Base-by-base conservation (phyloP, 495 filamentous ascomycete species). In the Pseudoneurospora amorphoporcata region DNA sequence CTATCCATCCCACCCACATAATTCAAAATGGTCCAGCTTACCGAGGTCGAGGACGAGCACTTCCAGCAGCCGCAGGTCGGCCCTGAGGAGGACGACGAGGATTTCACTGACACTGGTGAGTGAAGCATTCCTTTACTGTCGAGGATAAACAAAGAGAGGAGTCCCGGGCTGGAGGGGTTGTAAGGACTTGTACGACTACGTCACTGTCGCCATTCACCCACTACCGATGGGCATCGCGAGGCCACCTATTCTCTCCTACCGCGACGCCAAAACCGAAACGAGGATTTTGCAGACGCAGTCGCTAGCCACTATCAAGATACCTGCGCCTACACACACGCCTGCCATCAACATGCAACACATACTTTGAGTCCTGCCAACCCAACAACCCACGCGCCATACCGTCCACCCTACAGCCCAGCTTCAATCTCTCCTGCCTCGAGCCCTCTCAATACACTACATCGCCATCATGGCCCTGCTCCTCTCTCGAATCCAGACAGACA, bases 11-110 rank as follows among this genome's bases (percentile, higher is more conserved):
- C 42, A 47, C 41, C 58, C 32, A 69, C 72, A 77, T 45, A 79
- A 81, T 78, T 72, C 84, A 94, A 81, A 78, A 99, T 99, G 95
- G 95, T 99, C 80, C 92, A 96, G 83, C 92, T 99, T 75, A 90
- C 90, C 76, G 96, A 98, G 84, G 94, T 99, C 79, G 90, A 94
- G 74, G 95, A 99, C 81, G 94, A 97, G 85, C 93, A 95, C 82
- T 97, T 98, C 86, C 84, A 89, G 79, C 82, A 90, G 76, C 91
- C 92, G 82, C 90, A 91, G 75, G 84, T 86, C 65, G 87, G 92
- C 68, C 84, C 83, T 73, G 89, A 91, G 73, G 91, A 95, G 75
- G 92, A 96, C 68, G 93, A 95, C 53, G 91, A 90, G 69, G 92
- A 95, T 81, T 95, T 90, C 84, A 94, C 90, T 74, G 94, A 97